These are phyloP conservation scores for Oryza glumipatula DNA, from an alignment of 176 grass and related monocot species.

Conservation along the genomic window DNA sequence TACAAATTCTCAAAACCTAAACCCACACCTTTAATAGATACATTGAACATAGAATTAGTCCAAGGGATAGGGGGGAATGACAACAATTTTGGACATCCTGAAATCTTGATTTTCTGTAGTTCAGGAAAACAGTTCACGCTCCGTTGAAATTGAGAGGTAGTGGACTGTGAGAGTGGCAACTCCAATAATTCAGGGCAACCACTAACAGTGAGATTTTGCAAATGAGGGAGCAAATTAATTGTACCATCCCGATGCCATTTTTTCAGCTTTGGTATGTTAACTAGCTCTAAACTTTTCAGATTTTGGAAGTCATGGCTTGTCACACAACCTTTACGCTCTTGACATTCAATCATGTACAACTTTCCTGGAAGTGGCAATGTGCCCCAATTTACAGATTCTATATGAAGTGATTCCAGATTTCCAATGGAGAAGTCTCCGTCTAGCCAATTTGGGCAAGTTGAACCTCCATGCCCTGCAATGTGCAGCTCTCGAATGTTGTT, in stretches of 20 bases:
- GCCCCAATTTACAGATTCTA: background rate
- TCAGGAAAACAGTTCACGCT: background rate
- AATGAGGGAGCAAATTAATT: background rate
- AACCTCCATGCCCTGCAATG: background rate
- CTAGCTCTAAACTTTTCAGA: background rate
- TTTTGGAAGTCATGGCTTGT: background rate
- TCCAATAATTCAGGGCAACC: background rate
- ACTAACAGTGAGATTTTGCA: background rate
- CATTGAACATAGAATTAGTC: rapidly evolving
- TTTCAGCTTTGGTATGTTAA: background rate
- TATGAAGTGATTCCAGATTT: background rate
- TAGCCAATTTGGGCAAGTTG: slow-evolving; percentile 5
- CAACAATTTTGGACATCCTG: background rate
- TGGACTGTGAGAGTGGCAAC: background rate
- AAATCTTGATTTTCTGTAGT: background rate
- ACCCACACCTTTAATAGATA: background rate
- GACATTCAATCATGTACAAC: background rate
- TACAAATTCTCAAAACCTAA: rapidly evolving
- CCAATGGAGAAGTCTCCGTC: background rate
- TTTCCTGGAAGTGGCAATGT: background rate
- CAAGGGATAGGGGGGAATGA: slow-evolving; percentile 15
- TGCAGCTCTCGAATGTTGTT: background rate
- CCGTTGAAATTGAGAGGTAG: rapidly evolving
- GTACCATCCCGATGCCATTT: background rate
- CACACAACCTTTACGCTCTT: too few species aligned